Conservation (phyloP, 305 asterid genomes). For the Fraxinus baroniana region DNA sequence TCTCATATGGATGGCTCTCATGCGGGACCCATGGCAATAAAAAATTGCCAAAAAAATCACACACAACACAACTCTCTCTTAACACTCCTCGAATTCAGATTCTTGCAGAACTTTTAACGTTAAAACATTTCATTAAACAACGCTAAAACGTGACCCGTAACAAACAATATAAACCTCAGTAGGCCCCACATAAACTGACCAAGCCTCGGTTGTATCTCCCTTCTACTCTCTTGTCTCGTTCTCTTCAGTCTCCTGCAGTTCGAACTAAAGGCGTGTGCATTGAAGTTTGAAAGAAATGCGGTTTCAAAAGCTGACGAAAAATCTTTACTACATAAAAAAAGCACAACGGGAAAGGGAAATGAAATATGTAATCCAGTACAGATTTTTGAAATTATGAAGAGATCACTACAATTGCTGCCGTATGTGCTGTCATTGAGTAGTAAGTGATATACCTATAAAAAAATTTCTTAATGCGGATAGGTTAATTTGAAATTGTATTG, state of each 20-base stretch:
- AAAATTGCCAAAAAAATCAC: too few relatives aligned
- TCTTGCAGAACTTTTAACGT: not conserved
- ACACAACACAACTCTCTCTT: too few relatives aligned
- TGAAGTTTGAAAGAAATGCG: not conserved
- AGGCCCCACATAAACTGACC: not conserved
- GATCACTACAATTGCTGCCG: conserved; percentile 1
- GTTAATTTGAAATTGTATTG: not conserved
- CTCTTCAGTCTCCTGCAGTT: conserved; percentile 26
- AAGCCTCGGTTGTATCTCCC: not conserved
- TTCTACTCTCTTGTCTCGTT: not conserved
- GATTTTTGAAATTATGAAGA: not conserved
- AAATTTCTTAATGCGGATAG: not conserved
- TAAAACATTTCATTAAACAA: not conserved
- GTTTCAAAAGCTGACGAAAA: not conserved
- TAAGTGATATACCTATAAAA: not conserved
- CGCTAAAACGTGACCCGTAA: not conserved
- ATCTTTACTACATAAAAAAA: not conserved
- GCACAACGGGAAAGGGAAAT: not conserved
- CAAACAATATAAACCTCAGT: not conserved
- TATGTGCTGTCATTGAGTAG: not conserved
- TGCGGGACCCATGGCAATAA: too few relatives aligned
- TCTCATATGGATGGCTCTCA: too few relatives aligned
- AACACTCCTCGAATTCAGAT: not conserved
- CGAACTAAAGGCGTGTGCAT: conserved; percentile 8
- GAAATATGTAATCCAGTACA: not conserved